Evolutionary conservation across 2,329 filamentous ascomycete species (phyloP), one percentile per base, ranked within the genome.

Genomic region (Penicillium sp.): DNA sequence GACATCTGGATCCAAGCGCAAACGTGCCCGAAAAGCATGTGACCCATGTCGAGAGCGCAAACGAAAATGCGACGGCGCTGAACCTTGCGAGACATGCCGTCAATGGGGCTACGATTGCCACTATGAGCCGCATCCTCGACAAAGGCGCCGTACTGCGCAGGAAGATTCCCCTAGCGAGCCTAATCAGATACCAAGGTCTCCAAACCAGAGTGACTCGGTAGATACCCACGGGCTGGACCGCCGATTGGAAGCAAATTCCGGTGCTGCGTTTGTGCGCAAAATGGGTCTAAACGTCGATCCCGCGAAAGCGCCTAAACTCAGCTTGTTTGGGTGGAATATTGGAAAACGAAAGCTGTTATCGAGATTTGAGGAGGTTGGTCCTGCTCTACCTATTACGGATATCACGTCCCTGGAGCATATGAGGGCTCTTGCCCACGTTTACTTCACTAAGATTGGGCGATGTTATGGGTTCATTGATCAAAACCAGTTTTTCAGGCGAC

Each of bases 321-420:
- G 79, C 48, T 74, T 80, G 0, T 83, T 84, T 57, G 79, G 77
- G 0, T 84, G 81, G 81, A 84, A 84, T 61, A 63, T 76, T 16
- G 73, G 68, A n/a, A 54, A 41, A 60, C 65, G 52, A 51, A 66
- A 65, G 1, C 61, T 66, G 3, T 55, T 61, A 7, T 52, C 63
- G 2, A 51, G 52, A n/a, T 29, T 57, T 5, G 23, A 14, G 2
- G 14, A 39, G 11, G 34, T 50, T 1, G 42, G 27, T 4, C 19
- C 59, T 4, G 52, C 51, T 1, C n/a, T 63, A 8, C 66, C 73
- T 0, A 71, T 83, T 0, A 74, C 73, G 1, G 74, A 78, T 2
- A 74, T 82, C 7, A 58, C 81, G 6, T 74, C 79, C 1, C 67
- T 74, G n/a, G 64, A 70, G 4, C 71, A 79, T 9, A 79, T 82